Evolutionary conservation across 2,329 filamentous ascomycete species (phyloP).

Genomic region (Verticillium alfalfae): DNA sequence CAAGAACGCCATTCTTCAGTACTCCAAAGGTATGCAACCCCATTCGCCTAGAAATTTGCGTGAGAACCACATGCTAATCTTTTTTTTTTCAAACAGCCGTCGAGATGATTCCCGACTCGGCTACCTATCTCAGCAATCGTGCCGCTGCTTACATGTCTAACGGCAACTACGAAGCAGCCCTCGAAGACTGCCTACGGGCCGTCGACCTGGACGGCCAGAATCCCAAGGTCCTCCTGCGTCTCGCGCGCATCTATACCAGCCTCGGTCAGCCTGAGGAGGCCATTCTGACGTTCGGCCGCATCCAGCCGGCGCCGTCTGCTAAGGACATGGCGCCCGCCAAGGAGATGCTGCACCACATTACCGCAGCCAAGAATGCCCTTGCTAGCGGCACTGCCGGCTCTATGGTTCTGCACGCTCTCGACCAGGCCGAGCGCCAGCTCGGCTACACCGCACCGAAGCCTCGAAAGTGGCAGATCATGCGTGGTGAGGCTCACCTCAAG

Average conservation of each 20-base stretch:
- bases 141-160: conserved; percentile 92
- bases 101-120: conserved; percentile 75
- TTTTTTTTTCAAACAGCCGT: conserved; percentile 58
- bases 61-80: too few species aligned
- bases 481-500: conserved; percentile 85
- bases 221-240: conserved; percentile 78
- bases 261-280: conserved; percentile 85
- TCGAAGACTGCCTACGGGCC: conserved; percentile 81
- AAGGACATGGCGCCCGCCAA: conserved; percentile 82
- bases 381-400: conserved; percentile 73
- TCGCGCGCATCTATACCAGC: conserved; percentile 85
- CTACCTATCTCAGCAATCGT: conserved; percentile 91
- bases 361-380: conserved; percentile 72
- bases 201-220: conserved; percentile 81
- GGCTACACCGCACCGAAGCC: conserved; percentile 72
- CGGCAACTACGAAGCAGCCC: conserved; percentile 68
- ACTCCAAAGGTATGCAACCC: conserved; percentile 72
- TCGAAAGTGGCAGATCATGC: conserved; percentile 89
- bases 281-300: conserved; percentile 72
- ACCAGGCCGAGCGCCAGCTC: conserved; percentile 80
- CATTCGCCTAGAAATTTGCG: too few species aligned
- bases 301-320: conserved; percentile 72
- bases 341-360: conserved; percentile 78
- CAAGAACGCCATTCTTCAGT: conserved; percentile 80
- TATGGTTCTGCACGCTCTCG: conserved; percentile 87